Evolutionary conservation across 2,329 filamentous ascomycete genomes (phyloP), one percentile per base, ranked within the genome.

Genomic region (Leptoxyphium fumago): DNA sequence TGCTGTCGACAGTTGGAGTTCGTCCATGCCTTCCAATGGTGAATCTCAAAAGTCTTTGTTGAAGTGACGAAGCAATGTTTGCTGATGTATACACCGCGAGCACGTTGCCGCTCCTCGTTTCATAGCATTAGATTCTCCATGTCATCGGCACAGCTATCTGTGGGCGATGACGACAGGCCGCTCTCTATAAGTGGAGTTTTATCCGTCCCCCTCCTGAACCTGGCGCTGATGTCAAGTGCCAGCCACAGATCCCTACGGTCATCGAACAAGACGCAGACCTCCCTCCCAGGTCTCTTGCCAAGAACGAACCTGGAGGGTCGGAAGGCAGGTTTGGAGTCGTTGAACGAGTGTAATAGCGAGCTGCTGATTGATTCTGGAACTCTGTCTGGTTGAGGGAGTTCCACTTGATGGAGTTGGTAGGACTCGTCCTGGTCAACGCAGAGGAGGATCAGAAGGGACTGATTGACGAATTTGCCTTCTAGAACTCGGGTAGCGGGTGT

Each of bases 391-490:
- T 5, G 18, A 4, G 21, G 14, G 5, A 28, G 2, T 5, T 7
- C 5, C 18, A 11, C 38, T 36, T 36, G 5, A 21, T 18, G 38
- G 10, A 17, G 29, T 29, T 18, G 42, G 13, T n/a, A 40, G n/a
- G 21, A 14, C 17, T 32, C 18, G 51, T 38, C 64, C 55, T 84
- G 80, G 11, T 13, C 11, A 5, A 13, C 32, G 15, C 43, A 74
- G 61, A 21, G 61, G 55, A 5, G 50, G 49, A 9, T 55, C 29
- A 61, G 57, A 9, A 63, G 58, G 7, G 39, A 45, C 5, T 62
- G 46, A 57, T 74, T 56, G 52, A 74, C 52, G 65, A 67, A 50
- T 56, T 73, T 48, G 71, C 62, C 86, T 74, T 6, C 80, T 75
- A 61, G 81, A 75, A 48, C 84, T 43, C 74, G 62, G 53, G 86